Base-by-base conservation (phyloP, 495 filamentous ascomycete genomes). In the Apodospora peruviana region DNA sequence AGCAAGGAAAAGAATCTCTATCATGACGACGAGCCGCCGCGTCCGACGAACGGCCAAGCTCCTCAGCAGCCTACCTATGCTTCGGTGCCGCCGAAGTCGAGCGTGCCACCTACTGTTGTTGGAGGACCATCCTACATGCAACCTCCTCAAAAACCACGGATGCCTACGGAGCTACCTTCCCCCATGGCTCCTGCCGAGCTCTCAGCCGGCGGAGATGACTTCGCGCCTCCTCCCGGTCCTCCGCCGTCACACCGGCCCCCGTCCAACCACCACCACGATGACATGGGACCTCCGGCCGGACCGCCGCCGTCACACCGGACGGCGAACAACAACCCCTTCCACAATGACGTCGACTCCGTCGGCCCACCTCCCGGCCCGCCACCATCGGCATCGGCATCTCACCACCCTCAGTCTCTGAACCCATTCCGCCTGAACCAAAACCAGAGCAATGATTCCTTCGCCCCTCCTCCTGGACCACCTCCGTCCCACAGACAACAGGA, bases 401-500 rank as follows among this genome's bases (percentile, higher is more conserved):
- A n/a, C n/a, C n/a, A n/a, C n/a, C n/a, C n/a, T n/a, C n/a, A n/a
- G n/a, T n/a, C n/a, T n/a, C n/a, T n/a, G n/a, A n/a, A n/a, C n/a
- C n/a, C n/a, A n/a, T n/a, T n/a, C n/a, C n/a, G n/a, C n/a, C n/a
- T n/a, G n/a, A 45, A 41, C 46, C 32, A 22, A 4, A 8, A 47
- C 18, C 25, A 27, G 27, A 23, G 17, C 9, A 38, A 45, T 8
- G 46, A 46, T 42, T 48, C 58, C 35, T 57, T 57, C 9, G 58
- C 59, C 2, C 56, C 61, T 0, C 64, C 68, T 0, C 47, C 69
- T 9, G 64, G 66, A 12, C 68, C 70, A 5, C 70, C 68, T 20
- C 68, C 70, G 1, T 56, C 60, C 18, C 51, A 60, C 38, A 17
- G 3, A 7, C n/a, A 41, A 12, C 42, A 49, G 14, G 22, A 36